Evolutionary conservation across 2,329 filamentous ascomycete species (phyloP).

Genomic region (Didymella exigua): DNA sequence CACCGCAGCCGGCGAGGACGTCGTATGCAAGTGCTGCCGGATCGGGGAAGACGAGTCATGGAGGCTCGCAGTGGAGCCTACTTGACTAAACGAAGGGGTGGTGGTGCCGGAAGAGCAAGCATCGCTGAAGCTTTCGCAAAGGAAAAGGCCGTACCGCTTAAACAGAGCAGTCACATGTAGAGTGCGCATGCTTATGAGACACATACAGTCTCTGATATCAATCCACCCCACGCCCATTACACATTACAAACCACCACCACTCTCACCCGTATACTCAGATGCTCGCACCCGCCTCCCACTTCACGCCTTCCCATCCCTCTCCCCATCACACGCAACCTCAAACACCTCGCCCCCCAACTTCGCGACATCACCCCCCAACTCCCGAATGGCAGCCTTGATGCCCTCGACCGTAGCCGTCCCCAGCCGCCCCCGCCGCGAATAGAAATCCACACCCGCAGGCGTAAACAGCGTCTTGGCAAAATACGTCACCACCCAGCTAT

Average conservation of each 20-base stretch:
- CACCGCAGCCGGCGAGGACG: neutral
- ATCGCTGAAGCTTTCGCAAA: neutral
- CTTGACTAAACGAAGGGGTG: constrained; percentile 19
- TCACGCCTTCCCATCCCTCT: constrained; percentile 17
- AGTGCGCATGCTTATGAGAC: neutral
- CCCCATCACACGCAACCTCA: constrained; percentile 46
- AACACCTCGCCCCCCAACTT: constrained; percentile 60
- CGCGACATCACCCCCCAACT: constrained; percentile 58
- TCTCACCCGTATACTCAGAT: neutral
- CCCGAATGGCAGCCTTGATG: constrained; percentile 62
- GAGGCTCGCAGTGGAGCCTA: constrained; percentile 11
- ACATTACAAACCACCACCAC: neutral
- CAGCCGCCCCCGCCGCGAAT: constrained; percentile 66
- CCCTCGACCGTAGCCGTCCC: constrained; percentile 61
- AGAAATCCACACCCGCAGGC: constrained; percentile 79
- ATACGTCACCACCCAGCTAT: constrained; percentile 78
- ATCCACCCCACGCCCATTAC: neutral
- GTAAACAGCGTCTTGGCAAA: constrained; percentile 85
- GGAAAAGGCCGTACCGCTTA: neutral
- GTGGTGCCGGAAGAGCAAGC: neutral
- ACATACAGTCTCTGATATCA: constrained; percentile 1
- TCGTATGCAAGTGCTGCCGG: constrained; percentile 10
- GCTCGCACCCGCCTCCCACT: neutral
- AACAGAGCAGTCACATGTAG: neutral
- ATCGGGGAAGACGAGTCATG: neutral